phyloP scores from a whole-genome alignment of 345 rosid genomes.

The Garcia nutans region DNA sequence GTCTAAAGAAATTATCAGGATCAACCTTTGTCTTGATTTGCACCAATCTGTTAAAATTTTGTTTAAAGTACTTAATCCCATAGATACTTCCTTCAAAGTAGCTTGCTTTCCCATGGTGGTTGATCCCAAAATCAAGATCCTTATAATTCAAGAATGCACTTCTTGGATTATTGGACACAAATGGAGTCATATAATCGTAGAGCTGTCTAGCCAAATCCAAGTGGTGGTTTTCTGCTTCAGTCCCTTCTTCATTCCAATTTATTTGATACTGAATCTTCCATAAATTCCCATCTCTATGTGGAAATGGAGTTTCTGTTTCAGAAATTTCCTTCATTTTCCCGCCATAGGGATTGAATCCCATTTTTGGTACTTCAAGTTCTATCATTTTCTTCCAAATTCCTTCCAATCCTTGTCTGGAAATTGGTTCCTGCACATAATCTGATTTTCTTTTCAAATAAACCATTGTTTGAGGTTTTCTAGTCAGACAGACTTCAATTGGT shows the following conservation, averaged over 20 bases:
- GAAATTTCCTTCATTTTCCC: conserved; percentile 11
- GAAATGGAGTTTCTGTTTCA: conserved; percentile 9
- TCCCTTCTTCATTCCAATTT: conserved; percentile 13
- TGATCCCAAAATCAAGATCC: conserved; percentile 18
- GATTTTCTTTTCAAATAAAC: conserved; percentile 10
- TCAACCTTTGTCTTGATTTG: background rate
- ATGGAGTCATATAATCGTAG: conserved; percentile 13
- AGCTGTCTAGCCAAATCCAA: conserved; percentile 1
- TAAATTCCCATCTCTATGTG: conserved; percentile 13
- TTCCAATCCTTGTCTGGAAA: conserved; percentile 1
- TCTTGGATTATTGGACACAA: conserved; percentile 18
- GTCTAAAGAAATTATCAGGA: conserved; percentile 8
- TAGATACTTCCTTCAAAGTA: background rate
- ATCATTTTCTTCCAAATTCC: conserved; percentile 8
- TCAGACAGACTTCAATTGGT: background rate
- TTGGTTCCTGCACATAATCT: conserved; percentile 7
- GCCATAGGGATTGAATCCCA: conserved; percentile 15
- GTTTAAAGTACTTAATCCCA: background rate
- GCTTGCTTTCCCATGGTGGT: background rate
- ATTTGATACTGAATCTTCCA: conserved; percentile 8
- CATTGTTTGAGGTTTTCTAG: background rate
- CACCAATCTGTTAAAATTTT: background rate
- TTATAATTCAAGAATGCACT: conserved; percentile 12
- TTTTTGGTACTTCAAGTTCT: background rate
- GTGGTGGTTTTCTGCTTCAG: background rate